Evolutionary conservation across 257 asterid genomes (phyloP).

Genomic region (Lycium barbarum): DNA sequence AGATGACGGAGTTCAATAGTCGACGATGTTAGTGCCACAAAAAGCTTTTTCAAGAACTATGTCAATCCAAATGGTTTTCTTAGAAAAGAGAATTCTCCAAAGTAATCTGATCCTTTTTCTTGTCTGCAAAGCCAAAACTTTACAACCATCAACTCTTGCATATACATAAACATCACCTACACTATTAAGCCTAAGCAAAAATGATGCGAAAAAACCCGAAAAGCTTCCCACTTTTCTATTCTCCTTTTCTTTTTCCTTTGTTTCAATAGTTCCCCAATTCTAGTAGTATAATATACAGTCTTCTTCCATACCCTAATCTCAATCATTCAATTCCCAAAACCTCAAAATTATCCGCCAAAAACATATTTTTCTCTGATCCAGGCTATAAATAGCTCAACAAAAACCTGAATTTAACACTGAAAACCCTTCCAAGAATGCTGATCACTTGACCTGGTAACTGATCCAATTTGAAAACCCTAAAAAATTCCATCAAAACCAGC

Average conservation of each 20-base stretch:
- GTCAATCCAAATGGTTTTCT: slow-evolving; percentile 32
- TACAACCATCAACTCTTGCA: slow-evolving; percentile 20
- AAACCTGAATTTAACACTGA: slow-evolving; percentile 23
- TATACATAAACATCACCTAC: slow-evolving; percentile 36
- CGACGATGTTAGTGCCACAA: neutral
- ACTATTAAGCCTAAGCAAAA: neutral
- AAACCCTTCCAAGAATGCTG: slow-evolving; percentile 7
- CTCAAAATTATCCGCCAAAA: slow-evolving; percentile 24
- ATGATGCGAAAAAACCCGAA: neutral
- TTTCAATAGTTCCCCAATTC: neutral
- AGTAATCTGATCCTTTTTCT: slow-evolving; percentile 36
- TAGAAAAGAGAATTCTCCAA: slow-evolving; percentile 26
- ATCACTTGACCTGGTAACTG: slow-evolving; percentile 27
- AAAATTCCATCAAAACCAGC: slow-evolving; percentile 29
- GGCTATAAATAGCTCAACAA: slow-evolving; percentile 18
- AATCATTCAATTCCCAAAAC: slow-evolving; percentile 25
- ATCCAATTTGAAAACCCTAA: slow-evolving; percentile 38
- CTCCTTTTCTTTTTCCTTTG: slow-evolving; percentile 26
- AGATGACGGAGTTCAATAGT: neutral
- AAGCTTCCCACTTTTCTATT: neutral
- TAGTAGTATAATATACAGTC: slow-evolving; percentile 40
- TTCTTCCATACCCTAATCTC: slow-evolving; percentile 44
- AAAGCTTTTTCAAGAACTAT: neutral
- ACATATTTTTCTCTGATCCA: slow-evolving; percentile 16
- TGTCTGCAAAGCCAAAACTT: slow-evolving; percentile 27